Percentiles rank a stretch among this genome's conserved stretches.
Evolutionary conservation across 2,329 filamentous ascomycete species (phyloP).

Genomic region (Dryadomyces sulphureus): DNA sequence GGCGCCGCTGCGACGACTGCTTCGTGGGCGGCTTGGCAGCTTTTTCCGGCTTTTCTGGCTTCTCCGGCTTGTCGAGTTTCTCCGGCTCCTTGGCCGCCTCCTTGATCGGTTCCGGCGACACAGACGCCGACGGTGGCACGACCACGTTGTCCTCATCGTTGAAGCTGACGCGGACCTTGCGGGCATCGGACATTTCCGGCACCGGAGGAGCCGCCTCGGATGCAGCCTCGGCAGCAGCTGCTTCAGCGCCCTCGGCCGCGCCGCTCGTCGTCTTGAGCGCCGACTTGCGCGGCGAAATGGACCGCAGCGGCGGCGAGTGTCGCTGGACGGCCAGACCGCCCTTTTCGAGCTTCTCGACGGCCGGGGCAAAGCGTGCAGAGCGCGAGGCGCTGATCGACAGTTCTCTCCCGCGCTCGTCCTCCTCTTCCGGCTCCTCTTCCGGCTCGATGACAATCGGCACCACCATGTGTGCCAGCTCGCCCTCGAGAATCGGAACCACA

Average conservation of each 20-base stretch:
- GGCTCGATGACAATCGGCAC: conserved; percentile 4
- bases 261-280: conserved; percentile 54
- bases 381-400: conserved; percentile 49
- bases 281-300: conserved; percentile 63
- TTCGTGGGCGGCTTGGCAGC: conserved; percentile 1
- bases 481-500: no score
- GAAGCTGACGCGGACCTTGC: conserved; percentile 69
- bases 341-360: conserved; percentile 14
- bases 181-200: conserved; percentile 18
- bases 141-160: conserved; percentile 48
- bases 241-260: conserved; percentile 33
- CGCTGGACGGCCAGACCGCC: conserved; percentile 35
- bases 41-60: no score
- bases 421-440: conserved; percentile 6
- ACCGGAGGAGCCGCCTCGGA: conserved; percentile 2
- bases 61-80: no score
- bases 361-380: conserved; percentile 50
- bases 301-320: conserved; percentile 56
- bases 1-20: conserved; percentile 19
- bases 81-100: no score
- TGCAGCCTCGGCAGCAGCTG: conserved; percentile 15
- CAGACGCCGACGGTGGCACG: no score
- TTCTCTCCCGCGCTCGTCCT: conserved; percentile 14
- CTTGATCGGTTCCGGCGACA: no score
- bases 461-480: conserved; percentile 5